Conservation (phyloP, 345 rosid genomes). For the Salix suchowensis region DNA sequence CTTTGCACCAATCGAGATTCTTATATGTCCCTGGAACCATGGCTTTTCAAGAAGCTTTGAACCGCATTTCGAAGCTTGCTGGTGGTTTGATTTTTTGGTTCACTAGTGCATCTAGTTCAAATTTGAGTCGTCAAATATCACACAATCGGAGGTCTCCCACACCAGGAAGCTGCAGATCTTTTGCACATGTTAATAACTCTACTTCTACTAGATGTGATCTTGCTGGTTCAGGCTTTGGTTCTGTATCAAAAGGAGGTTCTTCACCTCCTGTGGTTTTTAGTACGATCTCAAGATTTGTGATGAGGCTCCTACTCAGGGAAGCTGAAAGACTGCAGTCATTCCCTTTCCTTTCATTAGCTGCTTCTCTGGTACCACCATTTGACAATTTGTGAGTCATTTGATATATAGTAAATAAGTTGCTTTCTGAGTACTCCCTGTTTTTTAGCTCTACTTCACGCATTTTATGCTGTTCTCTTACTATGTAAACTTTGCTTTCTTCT, state of each 20-base stretch:
- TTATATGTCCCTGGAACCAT: conserved; percentile 42
- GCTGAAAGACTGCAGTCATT: conserved; percentile 50
- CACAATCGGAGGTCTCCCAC: conserved; percentile 28
- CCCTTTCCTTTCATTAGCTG: conserved; percentile 64
- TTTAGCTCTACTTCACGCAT: not conserved
- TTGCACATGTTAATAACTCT: conserved; percentile 29
- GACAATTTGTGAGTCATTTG: conserved; percentile 50
- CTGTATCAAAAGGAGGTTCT: conserved; percentile 25
- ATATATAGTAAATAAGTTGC: not conserved
- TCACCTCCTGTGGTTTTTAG: conserved; percentile 32
- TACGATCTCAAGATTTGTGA: conserved; percentile 40
- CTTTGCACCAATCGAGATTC: conserved; percentile 26
- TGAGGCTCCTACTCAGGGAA: conserved; percentile 51
- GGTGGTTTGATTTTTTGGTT: conserved; percentile 55
- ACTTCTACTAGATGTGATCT: conserved; percentile 25
- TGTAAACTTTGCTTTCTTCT: not conserved
- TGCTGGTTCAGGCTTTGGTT: conserved; percentile 28
- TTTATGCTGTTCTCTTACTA: not conserved
- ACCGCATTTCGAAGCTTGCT: conserved; percentile 55
- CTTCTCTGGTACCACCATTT: conserved; percentile 55
- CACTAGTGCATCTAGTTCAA: conserved; percentile 42
- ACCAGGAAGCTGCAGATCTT: conserved; percentile 32
- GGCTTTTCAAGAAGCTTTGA: conserved; percentile 54
- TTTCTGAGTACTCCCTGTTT: not conserved
- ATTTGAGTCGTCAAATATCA: conserved; percentile 34